Evolutionary conservation across 208 protist species (phyloP), one percentile per base, ranked within the genome.

Genomic region (Leishmania mexicana): DNA sequence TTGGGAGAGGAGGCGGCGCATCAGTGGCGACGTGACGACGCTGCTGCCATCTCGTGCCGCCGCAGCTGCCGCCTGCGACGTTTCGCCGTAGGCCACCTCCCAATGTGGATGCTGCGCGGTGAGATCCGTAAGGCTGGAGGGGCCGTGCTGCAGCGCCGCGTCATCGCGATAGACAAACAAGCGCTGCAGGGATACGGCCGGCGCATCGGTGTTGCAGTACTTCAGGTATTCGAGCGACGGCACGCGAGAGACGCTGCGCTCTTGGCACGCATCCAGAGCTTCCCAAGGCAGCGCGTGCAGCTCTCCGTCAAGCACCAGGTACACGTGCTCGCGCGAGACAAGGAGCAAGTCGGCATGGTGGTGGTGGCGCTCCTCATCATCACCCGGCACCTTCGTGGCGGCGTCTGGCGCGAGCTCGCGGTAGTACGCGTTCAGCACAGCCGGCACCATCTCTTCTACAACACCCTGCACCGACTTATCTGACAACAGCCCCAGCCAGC

Each of bases 211-310:
- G 28, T 38, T 47, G 51, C 31, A 40, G 28, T 6, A 28, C 58
- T 51, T 62, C 68, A 82, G 57, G 51, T 87, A 88, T 8, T n/a
- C 71, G 38, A 65, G 51, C 19, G 83, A 86, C 1, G 88, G 83
- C 70, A 93, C 84, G 51, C 93, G 90, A 17, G 93, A 89, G 38
- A 79, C 74, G 79, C 88, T 94, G 19, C 83, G 84, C 35, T 72
- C 58, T 15, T 83, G 83, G 75, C 90, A 84, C 45, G 88, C 87
- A 19, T 90, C 89, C 54, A 92, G 79, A 49, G 83, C 88, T 76
- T 96, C 93, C 86, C 88, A 94, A 45, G 91, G 91, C 75, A 96
- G 76, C 31, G 35, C 53, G 65, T 95, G 89, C 79, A 95, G 85
- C 68, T 87, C 86, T 51, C 85, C 81, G 58, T 87, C 83, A 17